These are phyloP conservation scores for Suillus hirtellus DNA, from an alignment of 768 basidiomycete species.

Conservation along the genomic window DNA sequence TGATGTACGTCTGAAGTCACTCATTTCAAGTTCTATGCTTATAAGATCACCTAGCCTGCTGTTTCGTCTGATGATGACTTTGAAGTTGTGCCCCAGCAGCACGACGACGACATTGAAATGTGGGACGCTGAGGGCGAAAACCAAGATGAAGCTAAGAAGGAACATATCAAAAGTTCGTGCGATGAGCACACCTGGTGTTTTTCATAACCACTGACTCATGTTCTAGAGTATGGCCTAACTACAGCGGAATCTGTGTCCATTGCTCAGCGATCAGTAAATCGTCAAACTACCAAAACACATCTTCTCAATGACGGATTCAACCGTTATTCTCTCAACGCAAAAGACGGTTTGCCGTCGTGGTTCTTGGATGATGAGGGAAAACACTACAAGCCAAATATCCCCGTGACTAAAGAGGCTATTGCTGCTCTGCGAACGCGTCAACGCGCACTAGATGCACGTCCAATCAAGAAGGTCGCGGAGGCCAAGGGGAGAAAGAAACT, in stretches of 20 bases:
- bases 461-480: slow-evolving; percentile 98
- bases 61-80: slow-evolving; percentile 54
- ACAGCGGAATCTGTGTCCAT: slow-evolving; percentile 91
- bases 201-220: slow-evolving; percentile 7
- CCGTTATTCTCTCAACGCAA: slow-evolving; percentile 87
- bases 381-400: slow-evolving; percentile 90
- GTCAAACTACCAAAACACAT: slow-evolving; percentile 82
- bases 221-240: slow-evolving; percentile 72
- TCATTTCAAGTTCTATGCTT: slow-evolving; percentile 11
- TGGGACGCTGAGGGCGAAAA: slow-evolving; percentile 85
- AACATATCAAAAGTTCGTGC: slow-evolving; percentile 64
- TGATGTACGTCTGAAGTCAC: slow-evolving; percentile 23
- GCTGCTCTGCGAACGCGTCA: slow-evolving; percentile 83
- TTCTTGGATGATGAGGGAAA: slow-evolving; percentile 96
- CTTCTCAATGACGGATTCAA: slow-evolving; percentile 96
- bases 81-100: slow-evolving; percentile 66
- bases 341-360: slow-evolving; percentile 92
- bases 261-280: slow-evolving; percentile 89
- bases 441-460: slow-evolving; percentile 91
- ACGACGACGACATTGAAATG: slow-evolving; percentile 60
- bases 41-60: slow-evolving; percentile 17
- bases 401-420: slow-evolving; percentile 96
- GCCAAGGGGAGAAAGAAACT: slow-evolving; percentile 97
- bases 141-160: slow-evolving; percentile 65
- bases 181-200: slow-evolving; percentile 3